Conservation (phyloP, 805 yeast genomes). For the Nakazawaea wyomingensis region DNA sequence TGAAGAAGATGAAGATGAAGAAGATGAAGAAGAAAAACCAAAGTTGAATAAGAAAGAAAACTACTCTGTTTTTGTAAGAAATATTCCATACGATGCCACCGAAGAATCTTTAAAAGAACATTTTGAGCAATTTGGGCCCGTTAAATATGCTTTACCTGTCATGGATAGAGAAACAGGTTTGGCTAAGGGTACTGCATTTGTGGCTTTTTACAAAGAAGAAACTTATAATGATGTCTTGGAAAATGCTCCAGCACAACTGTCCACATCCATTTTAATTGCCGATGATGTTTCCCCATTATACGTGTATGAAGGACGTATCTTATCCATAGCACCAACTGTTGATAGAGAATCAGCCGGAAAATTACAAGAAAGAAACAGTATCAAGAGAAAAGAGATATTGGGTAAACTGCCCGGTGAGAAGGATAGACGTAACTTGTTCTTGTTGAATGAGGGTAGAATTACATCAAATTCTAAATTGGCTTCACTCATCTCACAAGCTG, state of each 20-base stretch:
- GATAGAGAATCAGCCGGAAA: conserved; percentile 76
- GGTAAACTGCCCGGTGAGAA: conserved; percentile 78
- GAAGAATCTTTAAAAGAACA: conserved; percentile 72
- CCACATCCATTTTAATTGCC: conserved; percentile 67
- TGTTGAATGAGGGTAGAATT: conserved; percentile 92
- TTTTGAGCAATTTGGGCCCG: conserved; percentile 77
- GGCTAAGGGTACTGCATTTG: conserved; percentile 93
- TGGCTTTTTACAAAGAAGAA: conserved; percentile 65
- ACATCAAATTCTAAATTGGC: conserved; percentile 78
- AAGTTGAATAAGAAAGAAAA: conserved; percentile 60
- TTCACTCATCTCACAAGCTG: conserved; percentile 57
- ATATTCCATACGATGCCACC: conserved; percentile 92
- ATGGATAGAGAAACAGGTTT: conserved; percentile 78
- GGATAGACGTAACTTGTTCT: conserved; percentile 79
- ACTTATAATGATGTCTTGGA: conserved; percentile 64
- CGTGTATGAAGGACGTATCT: conserved; percentile 87
- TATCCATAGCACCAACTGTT: conserved; percentile 80
- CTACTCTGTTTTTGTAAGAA: conserved; percentile 79
- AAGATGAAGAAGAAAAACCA: conserved; percentile 26
- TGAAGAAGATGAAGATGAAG: conserved; percentile 29
- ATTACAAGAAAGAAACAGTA: conserved; percentile 68
- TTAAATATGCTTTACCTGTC: conserved; percentile 91
- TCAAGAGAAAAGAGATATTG: conserved; percentile 63
- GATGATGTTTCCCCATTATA: conserved; percentile 89
- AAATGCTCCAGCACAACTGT: conserved; percentile 68